Evolutionary conservation across 805 yeast genomes (phyloP), one percentile per base, ranked within the genome.

Genomic region (Scheffersomyces spartinae): DNA sequence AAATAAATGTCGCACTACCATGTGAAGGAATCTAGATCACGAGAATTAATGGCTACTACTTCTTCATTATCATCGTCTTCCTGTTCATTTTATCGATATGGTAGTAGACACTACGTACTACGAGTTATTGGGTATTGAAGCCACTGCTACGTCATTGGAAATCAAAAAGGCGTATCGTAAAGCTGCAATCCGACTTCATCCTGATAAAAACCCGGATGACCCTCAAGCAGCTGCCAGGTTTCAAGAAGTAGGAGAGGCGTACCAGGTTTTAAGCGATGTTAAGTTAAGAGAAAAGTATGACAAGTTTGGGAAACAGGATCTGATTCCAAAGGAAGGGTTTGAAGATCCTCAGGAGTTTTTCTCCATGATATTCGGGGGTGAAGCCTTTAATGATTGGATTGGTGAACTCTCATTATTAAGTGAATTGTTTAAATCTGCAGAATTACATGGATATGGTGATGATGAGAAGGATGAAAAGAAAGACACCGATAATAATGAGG

Each of bases 361-460:
- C 45, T 62, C 76, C 4, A 65, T 65, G 56, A 75, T 77, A 31
- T 76, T 85, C 51, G 95, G 95, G 23, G 95, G 95, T 25, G 94
- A 80, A 29, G 93, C 91, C 2, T 85, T 86, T 51, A 68, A 62
- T 17, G 75, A 77, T 25, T 77, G 53, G 54, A 49, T 45, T 15
- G 54, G 53, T 12, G 51, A 49, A 27, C 19, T 45, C 18, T 21
- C 39, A 9, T 39, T 40, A 8, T 28, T 42, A 3, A 45, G 39
- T 20, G 18, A 40, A 4, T 21, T 50, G 7, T 33, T 35, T 17
- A 18, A 21, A 7, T 28, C 33, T 18, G 27, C 31, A 13, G n/a
- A 12, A 9, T 14, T 15, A 13, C n/a, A 12, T 4, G 11, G 18
- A 21, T 23, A 21, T 15, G 23, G 24, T 18, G 9, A 20, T 4